phyloP scores from a whole-genome alignment of 495 filamentous ascomycete genomes.

The Penicillium macrosclerotiorum region DNA sequence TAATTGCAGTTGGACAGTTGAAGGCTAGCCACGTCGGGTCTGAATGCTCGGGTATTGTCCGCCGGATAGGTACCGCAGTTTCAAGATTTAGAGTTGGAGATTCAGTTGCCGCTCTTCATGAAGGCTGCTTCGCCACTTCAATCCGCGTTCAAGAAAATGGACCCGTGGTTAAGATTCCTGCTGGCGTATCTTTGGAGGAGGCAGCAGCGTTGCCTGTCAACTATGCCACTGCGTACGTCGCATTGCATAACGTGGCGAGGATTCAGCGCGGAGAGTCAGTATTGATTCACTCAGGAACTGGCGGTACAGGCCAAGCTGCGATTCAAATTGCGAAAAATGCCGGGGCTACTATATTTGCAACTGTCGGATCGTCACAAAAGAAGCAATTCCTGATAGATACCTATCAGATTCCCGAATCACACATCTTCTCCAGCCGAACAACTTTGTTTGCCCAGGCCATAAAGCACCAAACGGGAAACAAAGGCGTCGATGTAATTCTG shows the following conservation, averaged over 20 bases:
- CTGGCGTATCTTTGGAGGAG: not conserved
- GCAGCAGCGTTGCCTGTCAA: not conserved
- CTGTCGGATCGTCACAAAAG: not conserved
- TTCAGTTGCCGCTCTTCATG: not conserved
- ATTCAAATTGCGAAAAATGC: not conserved
- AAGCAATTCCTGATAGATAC: not conserved
- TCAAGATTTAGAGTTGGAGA: not conserved
- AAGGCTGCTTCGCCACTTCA: not conserved
- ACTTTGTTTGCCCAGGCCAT: not conserved
- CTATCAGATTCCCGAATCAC: not conserved
- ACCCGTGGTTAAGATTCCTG: not conserved
- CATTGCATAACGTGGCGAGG: not conserved
- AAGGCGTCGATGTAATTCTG: slow-evolving; percentile 5
- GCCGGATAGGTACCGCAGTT: not conserved
- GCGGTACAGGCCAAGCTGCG: slow-evolving; percentile 1
- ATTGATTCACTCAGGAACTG: slow-evolving; percentile 3
- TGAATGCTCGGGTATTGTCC: not conserved
- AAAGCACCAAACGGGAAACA: too few species aligned
- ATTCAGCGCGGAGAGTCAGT: not conserved
- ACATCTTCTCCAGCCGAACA: slow-evolving; percentile 2
- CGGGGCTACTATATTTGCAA: slow-evolving; percentile 1
- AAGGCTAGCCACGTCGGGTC: not conserved
- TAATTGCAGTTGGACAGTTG: slow-evolving; percentile 4
- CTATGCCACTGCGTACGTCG: not conserved
- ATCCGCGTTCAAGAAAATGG: not conserved